Evolutionary conservation across 225 moss, liverwort and hornwort genomes (phyloP), one percentile per base, ranked within the genome.

Genomic region (Anthoceros angustus): DNA sequence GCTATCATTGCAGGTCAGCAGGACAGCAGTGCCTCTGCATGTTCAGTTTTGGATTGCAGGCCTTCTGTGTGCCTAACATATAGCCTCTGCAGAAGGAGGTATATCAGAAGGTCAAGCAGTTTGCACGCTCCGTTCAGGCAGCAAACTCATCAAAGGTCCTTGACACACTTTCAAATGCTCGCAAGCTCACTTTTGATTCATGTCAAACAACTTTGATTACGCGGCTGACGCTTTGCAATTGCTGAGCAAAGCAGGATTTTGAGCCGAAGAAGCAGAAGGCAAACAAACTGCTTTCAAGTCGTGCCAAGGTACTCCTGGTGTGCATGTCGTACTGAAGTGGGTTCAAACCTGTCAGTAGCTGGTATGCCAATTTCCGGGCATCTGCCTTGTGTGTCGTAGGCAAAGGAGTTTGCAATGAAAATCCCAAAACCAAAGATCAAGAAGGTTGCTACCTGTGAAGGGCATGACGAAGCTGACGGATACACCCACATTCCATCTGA

Each of bases 361-460:
- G 10, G 0, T 11, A 5, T 7, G 23, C 14, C 12, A 43, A 45
- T 23, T 23, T 32, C 12, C 14, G 23, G 0, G 43, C 7, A 5
- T 21, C 3, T 43, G 42, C 6, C 32, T 7, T 40, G 12, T 41
- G 8, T 60, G n/a, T 61, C 23, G 16, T 66, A 95, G 95, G 95
- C 88, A 21, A 86, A 91, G 67, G 80, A 86, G 66, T 95, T 95
- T 70, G 95, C 95, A 9, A 74, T 85, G 0, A 79, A 68, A 63
- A 86, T 95, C 41, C 88, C 82, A 5, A 95, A 86, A 70, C 95
- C 95, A n/a, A 88, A 85, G 73, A 69, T 75, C 26, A 95, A 85
- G 40, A 50, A 69, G n/a, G 8, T 55, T 0, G 55, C 55, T 15
- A 55, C 55, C 23, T 55, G 55, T 23, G n/a, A 55, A 55, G n/a